phyloP scores from a whole-genome alignment of 176 grass and related monocot genomes.

The Oryza meridionalis region DNA sequence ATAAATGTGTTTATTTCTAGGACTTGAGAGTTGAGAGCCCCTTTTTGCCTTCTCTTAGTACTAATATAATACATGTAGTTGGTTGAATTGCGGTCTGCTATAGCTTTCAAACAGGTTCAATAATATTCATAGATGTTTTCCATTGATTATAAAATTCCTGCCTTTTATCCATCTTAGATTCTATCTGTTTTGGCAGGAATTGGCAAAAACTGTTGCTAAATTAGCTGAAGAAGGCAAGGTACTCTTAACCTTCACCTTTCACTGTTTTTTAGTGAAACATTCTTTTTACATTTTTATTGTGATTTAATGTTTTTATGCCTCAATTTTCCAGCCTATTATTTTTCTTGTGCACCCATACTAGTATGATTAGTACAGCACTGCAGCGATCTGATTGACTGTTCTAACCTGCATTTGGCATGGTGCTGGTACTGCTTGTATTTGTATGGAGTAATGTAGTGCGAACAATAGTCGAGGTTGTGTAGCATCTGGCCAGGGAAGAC shows the following conservation, averaged over 20 bases:
- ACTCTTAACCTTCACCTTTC: slow-evolving; percentile 21
- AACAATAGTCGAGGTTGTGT: neutral
- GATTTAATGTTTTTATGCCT: neutral
- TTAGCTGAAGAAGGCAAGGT: slow-evolving; percentile 98
- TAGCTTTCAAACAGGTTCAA: slow-evolving; percentile 12
- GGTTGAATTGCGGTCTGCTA: neutral
- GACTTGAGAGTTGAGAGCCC: too few relatives aligned
- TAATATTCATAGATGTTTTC: slow-evolving; percentile 13
- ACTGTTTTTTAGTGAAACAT: slow-evolving; percentile 13
- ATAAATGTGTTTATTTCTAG: too few relatives aligned
- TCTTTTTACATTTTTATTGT: neutral
- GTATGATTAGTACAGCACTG: neutral
- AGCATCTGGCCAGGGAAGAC: too few relatives aligned
- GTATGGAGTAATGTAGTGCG: neutral
- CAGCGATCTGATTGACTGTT: neutral
- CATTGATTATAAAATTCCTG: neutral
- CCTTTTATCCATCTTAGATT: slow-evolving; percentile 26
- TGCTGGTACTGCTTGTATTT: too few relatives aligned
- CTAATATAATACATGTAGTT: neutral
- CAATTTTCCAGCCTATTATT: slow-evolving; percentile 3
- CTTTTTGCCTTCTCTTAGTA: too few relatives aligned
- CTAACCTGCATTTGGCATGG: neutral
- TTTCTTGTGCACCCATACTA: slow-evolving; percentile 1
- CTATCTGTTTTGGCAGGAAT: slow-evolving; percentile 59
- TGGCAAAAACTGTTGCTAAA: slow-evolving; percentile 85